Percentiles rank a stretch among this genome's conserved stretches.
Conservation (phyloP, 257 asterid genomes). For the Ilex aquifolium region DNA sequence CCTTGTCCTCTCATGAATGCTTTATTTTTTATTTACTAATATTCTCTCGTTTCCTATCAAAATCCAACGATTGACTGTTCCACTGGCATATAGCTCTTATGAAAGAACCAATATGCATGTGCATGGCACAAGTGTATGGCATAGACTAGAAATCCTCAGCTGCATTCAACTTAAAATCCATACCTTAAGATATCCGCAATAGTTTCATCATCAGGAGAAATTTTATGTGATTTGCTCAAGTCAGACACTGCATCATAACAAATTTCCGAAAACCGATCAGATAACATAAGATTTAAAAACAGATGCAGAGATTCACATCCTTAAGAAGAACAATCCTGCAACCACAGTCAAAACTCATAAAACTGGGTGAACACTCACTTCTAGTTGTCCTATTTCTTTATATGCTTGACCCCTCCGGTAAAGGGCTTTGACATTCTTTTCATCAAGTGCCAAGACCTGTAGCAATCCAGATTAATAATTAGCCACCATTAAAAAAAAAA, state of each 20-base stretch:
- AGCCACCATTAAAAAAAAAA: neutral
- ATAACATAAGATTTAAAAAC: neutral
- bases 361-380: slow-evolving; percentile 42
- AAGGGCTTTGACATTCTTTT: slow-evolving; percentile 77
- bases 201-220: slow-evolving; percentile 89
- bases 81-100: too few species aligned
- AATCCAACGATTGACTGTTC: too few species aligned
- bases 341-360: slow-evolving; percentile 8
- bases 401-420: slow-evolving; percentile 95
- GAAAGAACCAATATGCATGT: too few species aligned
- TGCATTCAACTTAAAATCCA: slow-evolving; percentile 7
- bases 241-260: slow-evolving; percentile 83
- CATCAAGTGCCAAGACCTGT: slow-evolving; percentile 74
- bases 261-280: slow-evolving; percentile 2
- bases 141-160: too few species aligned
- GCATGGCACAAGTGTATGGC: too few species aligned
- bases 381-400: slow-evolving; percentile 59
- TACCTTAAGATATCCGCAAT: slow-evolving; percentile 84
- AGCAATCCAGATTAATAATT: neutral
- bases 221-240: slow-evolving; percentile 74
- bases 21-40: too few species aligned
- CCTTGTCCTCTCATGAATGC: too few species aligned
- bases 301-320: too few species aligned
- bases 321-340: slow-evolving; percentile 1
- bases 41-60: too few species aligned